A percentile compares a stretch with the other conserved stretches of the same genome.
phyloP scores from a whole-genome alignment of 495 filamentous ascomycete genomes.

The Clavariopsis aquatica region DNA sequence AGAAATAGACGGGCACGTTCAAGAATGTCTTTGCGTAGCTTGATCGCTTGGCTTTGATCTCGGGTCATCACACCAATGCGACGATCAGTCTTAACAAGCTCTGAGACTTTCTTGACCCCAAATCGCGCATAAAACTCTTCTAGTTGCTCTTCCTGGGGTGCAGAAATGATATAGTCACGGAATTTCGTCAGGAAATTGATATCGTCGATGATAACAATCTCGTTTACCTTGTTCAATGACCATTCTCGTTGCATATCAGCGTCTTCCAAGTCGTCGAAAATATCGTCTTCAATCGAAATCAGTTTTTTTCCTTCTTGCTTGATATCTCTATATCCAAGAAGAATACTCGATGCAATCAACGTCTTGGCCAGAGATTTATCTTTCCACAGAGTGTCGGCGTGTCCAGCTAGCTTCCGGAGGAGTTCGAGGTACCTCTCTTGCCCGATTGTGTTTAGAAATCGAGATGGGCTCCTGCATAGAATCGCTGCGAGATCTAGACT shows the following conservation, averaged over 20 bases:
- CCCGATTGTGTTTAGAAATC: conserved; percentile 73
- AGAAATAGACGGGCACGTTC: conserved; percentile 88
- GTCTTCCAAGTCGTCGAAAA: conserved; percentile 60
- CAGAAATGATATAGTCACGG: conserved; percentile 73
- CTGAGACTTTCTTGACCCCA: conserved; percentile 60
- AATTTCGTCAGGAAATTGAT: conserved; percentile 82
- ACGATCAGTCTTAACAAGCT: conserved; percentile 61
- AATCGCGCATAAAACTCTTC: conserved; percentile 79
- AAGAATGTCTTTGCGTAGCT: conserved; percentile 73
- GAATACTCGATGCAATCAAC: conserved; percentile 72
- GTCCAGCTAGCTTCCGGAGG: conserved; percentile 73
- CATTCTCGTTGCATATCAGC: conserved; percentile 75
- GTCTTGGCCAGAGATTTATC: conserved; percentile 74
- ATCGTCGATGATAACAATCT: conserved; percentile 83
- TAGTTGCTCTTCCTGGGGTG: conserved; percentile 82
- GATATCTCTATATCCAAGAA: conserved; percentile 70
- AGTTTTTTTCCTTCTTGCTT: conserved; percentile 24
- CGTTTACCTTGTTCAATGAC: conserved; percentile 65
- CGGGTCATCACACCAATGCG: conserved; percentile 54
- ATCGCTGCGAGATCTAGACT: conserved; percentile 78
- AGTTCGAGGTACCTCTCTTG: conserved; percentile 83
- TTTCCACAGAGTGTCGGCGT: conserved; percentile 65
- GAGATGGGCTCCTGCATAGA: conserved; percentile 74
- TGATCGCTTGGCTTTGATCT: conserved; percentile 56
- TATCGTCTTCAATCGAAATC: conserved; percentile 50